Evolutionary conservation across 805 yeast genomes (phyloP).

Genomic region (Deakozyma indianensis): DNA sequence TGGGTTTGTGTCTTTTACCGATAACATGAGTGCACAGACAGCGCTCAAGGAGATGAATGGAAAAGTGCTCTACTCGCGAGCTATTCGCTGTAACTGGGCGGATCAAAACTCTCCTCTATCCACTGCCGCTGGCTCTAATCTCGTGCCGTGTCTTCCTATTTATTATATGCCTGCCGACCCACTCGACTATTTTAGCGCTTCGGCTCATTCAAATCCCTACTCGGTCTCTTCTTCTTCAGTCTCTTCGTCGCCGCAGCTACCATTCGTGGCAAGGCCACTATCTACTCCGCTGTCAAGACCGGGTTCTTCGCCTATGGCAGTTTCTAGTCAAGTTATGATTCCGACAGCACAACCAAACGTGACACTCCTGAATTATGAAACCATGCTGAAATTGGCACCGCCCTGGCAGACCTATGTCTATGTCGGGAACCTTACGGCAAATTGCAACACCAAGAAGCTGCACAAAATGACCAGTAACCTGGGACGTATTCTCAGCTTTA

Average conservation of each 20-base stretch:
- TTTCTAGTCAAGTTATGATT: neutral
- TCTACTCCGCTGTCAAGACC: neutral
- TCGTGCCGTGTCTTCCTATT: neutral
- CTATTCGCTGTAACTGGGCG: conserved; percentile 82
- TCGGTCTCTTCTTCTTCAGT: neutral
- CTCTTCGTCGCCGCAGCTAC: neutral
- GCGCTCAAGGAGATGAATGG: conserved; percentile 90
- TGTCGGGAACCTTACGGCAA: conserved; percentile 72
- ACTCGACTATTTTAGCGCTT: neutral
- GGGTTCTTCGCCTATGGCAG: neutral
- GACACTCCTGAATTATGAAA: neutral
- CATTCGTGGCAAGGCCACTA: neutral
- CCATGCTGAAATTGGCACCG: neutral
- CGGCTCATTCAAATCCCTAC: neutral
- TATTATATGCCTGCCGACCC: neutral
- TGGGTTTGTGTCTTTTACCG: conserved; percentile 85
- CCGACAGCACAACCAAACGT: neutral
- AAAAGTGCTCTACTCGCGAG: conserved; percentile 47
- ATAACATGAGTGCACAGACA: conserved; percentile 74
- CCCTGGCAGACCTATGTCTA: conserved; percentile 58
- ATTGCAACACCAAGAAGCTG: conserved; percentile 57
- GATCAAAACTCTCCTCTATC: conserved; percentile 31
- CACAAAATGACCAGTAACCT: conserved; percentile 62
- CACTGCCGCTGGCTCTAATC: neutral
- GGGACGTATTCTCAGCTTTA: conserved; percentile 72